Conservation (phyloP, 2,329 filamentous ascomycete genomes). For the Fusarium kyushuense region DNA sequence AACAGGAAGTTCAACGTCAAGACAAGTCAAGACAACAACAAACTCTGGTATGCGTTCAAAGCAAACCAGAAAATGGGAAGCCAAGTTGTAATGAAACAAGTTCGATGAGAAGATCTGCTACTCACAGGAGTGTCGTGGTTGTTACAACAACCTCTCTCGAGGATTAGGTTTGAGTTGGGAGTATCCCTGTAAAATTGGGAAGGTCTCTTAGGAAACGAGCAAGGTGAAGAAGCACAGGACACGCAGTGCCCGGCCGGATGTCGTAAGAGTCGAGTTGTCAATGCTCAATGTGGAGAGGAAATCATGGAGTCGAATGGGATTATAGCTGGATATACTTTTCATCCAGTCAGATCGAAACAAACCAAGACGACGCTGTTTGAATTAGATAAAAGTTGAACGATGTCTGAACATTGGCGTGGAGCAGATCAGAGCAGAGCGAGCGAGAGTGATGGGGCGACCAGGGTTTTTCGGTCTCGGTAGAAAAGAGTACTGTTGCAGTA, state of each 20-base stretch:
- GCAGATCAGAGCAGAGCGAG: conserved; percentile 29
- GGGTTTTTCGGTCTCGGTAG: conserved; percentile 36
- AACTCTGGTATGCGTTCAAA: conserved; percentile 13
- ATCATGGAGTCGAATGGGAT: conserved; percentile 41
- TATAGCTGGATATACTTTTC: conserved; percentile 19
- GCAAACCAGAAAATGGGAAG: conserved; percentile 13
- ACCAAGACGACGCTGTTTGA: conserved; percentile 44
- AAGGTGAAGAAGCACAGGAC: conserved; percentile 35
- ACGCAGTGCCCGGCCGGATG: conserved; percentile 30
- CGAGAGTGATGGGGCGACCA: conserved; percentile 38
- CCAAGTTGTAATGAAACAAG: conserved; percentile 10
- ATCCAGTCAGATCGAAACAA: conserved; percentile 31
- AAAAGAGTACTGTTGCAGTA: conserved; percentile 2
- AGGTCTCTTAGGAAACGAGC: conserved; percentile 47
- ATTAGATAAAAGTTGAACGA: conserved; percentile 40
- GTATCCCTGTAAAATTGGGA: conserved; percentile 45
- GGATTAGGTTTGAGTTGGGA: conserved; percentile 43
- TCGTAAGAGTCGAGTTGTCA: conserved; percentile 30
- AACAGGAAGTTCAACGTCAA: conserved; percentile 24
- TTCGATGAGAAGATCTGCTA: conserved; percentile 29
- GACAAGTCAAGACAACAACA: conserved; percentile 23
- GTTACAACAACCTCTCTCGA: conserved; percentile 39
- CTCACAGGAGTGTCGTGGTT: conserved; percentile 48
- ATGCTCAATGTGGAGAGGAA: conserved; percentile 35
- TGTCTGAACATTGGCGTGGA: conserved; percentile 38